A percentile compares a stretch with the other conserved stretches of the same genome.
Conservation (phyloP, 2,329 filamentous ascomycete species). For the Phyllosticta paracitricarpa region DNA sequence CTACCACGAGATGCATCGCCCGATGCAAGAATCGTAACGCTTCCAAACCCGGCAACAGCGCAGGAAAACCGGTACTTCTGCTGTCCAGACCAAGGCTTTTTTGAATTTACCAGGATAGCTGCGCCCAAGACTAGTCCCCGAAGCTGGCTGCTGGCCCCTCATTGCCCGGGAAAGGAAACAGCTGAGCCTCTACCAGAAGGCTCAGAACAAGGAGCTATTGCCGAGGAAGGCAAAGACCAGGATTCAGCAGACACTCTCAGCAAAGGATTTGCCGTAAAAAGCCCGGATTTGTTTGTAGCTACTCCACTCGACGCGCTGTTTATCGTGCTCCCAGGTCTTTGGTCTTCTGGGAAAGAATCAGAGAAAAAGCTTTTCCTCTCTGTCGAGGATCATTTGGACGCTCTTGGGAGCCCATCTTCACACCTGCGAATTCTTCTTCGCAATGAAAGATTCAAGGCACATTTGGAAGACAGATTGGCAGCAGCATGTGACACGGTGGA, state of each 20-base stretch:
- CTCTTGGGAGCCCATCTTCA: conserved; percentile 43
- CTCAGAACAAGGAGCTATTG: not conserved
- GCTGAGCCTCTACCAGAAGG: not conserved
- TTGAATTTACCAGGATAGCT: conserved; percentile 50
- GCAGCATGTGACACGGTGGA: conserved; percentile 73
- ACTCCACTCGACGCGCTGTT: conserved; percentile 80
- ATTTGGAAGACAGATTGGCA: conserved; percentile 56
- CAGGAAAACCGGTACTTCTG: conserved; percentile 45
- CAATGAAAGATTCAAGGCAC: conserved; percentile 28
- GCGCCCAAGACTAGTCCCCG: conserved; percentile 40
- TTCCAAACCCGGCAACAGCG: conserved; percentile 44
- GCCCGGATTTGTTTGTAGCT: conserved; percentile 69
- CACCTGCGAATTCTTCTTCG: conserved; percentile 51
- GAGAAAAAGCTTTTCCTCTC: conserved; percentile 56
- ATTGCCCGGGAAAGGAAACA: conserved; percentile 8
- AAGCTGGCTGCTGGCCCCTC: conserved; percentile 44
- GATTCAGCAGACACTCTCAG: not conserved
- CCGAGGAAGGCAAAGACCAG: not conserved
- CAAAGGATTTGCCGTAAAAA: conserved; percentile 50
- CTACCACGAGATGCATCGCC: conserved; percentile 44
- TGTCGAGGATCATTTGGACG: conserved; percentile 63
- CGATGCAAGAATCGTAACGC: conserved; percentile 44
- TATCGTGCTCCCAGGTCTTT: conserved; percentile 64
- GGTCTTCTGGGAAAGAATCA: conserved; percentile 36
- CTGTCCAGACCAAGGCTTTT: conserved; percentile 48